Base-by-base conservation (phyloP, 371 early-diverging fungal genomes). In the Mortierella sp. region DNA sequence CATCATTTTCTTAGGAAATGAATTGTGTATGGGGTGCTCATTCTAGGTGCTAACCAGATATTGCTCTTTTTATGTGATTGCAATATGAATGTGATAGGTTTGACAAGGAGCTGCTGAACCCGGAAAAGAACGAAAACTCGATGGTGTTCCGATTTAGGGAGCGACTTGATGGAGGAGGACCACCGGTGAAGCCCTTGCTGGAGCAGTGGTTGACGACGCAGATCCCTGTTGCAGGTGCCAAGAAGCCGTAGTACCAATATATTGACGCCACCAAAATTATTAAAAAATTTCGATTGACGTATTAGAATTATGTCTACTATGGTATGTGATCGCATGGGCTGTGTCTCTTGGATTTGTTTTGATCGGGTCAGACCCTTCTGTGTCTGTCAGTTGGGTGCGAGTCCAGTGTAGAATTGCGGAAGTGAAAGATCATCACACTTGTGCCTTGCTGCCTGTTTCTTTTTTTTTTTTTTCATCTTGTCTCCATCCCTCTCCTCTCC, bases 141-240 rank as follows among this genome's bases (percentile, higher is more conserved):
- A 86, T 93, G 41, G 85, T 79, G 14, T 88, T 93, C 55, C 84
- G 88, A 37, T 93, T 91, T 58, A 61, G 91, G 41, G 92, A 92
- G 50, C 89, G 90, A 22, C 70, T 91, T 19, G 91, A 91, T 74
- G 84, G 82, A 34, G 90, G 90, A 2, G 91, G 89, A 10, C 90
- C 89, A 0, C 88, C 91, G 0, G 92, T 92, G 1, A 87, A 89
- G 66, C 86, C 90, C 0, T 85, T 92, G 24, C 65, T 92, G 24
- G 88, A 90, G 64, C 82, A 88, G 52, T 91, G 92, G 92, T 79
- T 91, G 9, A 80, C 70, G 39, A 84, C 85, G 2, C 77, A 84
- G 65, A 79, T 84, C 14, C 85, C 85, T 3, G 79, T 76, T 6
- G 73, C 75, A 45, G 66, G 66, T 7, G 31, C 22, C 37, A 34